A percentile compares a stretch with the other conserved stretches of the same genome.
Conservation (phyloP, 352 stramenopile species). For the Phytophthora syringae region DNA sequence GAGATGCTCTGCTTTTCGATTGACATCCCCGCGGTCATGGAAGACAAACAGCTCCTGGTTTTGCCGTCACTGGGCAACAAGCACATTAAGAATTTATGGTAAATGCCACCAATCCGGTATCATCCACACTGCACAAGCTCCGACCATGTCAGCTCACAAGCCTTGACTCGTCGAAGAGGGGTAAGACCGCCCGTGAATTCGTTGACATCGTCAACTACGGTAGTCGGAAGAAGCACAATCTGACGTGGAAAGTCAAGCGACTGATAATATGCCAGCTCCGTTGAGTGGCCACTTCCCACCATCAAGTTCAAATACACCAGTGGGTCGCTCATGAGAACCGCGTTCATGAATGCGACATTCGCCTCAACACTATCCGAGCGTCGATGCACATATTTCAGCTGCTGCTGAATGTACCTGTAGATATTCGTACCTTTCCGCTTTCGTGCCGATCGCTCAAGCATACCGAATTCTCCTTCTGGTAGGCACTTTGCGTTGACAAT, state of each 20-base stretch:
- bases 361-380: slow-evolving; percentile 24
- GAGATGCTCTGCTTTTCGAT: too few species aligned
- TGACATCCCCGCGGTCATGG: too few species aligned
- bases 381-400: slow-evolving; percentile 32
- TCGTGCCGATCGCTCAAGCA: background rate
- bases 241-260: slow-evolving; percentile 1
- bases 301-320: slow-evolving; percentile 28
- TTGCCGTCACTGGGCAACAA: too few species aligned
- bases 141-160: slow-evolving; percentile 11
- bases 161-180: slow-evolving; percentile 5
- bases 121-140: slow-evolving; percentile 20
- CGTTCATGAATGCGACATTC: slow-evolving; percentile 47
- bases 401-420: slow-evolving; percentile 32
- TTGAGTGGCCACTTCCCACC: background rate
- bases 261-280: slow-evolving; percentile 21
- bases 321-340: slow-evolving; percentile 45
- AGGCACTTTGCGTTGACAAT: background rate
- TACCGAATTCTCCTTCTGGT: background rate
- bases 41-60: too few species aligned
- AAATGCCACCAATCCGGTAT: too few species aligned
- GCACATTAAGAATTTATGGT: too few species aligned
- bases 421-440: slow-evolving; percentile 12
- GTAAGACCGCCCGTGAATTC: slow-evolving; percentile 14
- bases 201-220: slow-evolving; percentile 3
- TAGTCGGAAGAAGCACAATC: slow-evolving; percentile 17